These are phyloP conservation scores for Carallia brachiata DNA, from an alignment of 345 rosid species.

Conservation along the genomic window DNA sequence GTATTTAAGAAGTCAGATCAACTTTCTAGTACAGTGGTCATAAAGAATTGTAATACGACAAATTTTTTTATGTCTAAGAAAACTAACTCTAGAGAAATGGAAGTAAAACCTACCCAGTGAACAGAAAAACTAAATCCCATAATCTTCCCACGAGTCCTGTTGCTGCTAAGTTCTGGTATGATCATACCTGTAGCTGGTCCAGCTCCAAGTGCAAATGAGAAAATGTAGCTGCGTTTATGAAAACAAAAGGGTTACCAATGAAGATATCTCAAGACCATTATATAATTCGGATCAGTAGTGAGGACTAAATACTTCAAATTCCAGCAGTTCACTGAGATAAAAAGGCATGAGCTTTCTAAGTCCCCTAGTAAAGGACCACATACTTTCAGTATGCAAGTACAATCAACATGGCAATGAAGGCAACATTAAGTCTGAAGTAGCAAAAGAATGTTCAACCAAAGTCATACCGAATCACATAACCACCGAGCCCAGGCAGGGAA, in stretches of 20 bases:
- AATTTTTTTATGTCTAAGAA: not conserved
- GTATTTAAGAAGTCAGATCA: not conserved
- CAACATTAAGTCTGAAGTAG: no score
- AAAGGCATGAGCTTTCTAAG: not conserved
- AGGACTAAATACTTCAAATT: not conserved
- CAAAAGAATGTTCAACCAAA: no score
- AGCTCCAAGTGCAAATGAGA: conserved; percentile 67
- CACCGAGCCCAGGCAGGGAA: no score
- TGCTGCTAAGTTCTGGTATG: conserved; percentile 75
- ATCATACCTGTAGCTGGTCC: conserved; percentile 79
- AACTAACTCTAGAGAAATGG: not conserved
- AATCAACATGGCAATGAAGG: not conserved
- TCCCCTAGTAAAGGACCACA: not conserved
- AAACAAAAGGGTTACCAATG: not conserved
- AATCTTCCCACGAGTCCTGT: conserved; percentile 65
- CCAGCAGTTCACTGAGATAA: not conserved
- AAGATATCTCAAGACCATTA: not conserved
- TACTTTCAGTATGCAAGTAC: not conserved
- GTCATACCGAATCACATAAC: no score
- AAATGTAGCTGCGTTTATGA: conserved; percentile 50
- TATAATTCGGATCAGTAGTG: no score
- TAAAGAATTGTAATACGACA: not conserved
- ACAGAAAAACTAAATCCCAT: conserved; percentile 70
- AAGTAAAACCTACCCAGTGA: conserved; percentile 58
- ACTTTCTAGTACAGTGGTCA: not conserved